These are phyloP conservation scores for Cetradonia linearis DNA, from an alignment of 495 filamentous ascomycete species.

Conservation along the genomic window DNA sequence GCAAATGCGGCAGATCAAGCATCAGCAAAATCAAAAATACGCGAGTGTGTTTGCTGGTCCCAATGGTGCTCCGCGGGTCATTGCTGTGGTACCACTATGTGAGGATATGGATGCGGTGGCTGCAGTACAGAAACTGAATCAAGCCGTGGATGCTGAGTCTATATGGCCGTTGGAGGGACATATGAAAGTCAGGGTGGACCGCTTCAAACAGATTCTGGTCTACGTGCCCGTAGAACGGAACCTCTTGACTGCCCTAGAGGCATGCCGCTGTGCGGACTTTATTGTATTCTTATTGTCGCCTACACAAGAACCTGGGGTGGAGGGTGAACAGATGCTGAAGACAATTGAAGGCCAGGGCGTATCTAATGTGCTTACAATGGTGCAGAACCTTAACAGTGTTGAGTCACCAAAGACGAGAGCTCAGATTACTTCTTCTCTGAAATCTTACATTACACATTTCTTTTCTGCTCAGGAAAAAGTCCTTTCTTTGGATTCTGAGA, in stretches of 20 bases:
- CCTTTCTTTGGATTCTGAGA: constrained; percentile 69
- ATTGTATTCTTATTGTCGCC: constrained; percentile 75
- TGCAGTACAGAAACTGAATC: constrained; percentile 61
- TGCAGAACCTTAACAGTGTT: constrained; percentile 66
- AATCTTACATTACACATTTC: constrained; percentile 86
- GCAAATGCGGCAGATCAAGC: constrained; percentile 71
- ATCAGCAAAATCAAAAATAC: constrained; percentile 64
- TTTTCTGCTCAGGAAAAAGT: constrained; percentile 83
- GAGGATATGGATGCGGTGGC: constrained; percentile 52
- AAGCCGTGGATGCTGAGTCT: constrained; percentile 63
- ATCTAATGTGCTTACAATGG: constrained; percentile 70
- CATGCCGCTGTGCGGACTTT: constrained; percentile 80
- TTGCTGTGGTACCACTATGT: constrained; percentile 83
- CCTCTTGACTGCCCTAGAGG: constrained; percentile 66
- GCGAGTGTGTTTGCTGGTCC: constrained; percentile 71
- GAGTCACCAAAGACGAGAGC: constrained; percentile 66
- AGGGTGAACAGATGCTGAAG: constrained; percentile 71
- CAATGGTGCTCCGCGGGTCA: constrained; percentile 77
- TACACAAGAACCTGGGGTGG: constrained; percentile 66
- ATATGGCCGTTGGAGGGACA: constrained; percentile 51
- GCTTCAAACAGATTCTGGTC: constrained; percentile 86
- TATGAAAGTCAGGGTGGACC: constrained; percentile 60
- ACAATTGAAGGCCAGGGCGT: constrained; percentile 88
- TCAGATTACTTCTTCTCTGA: constrained; percentile 67
- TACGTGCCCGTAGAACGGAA: constrained; percentile 67